Conservation (phyloP, 2,329 filamentous ascomycete species). For the Lasiodiplodia citricola region DNA sequence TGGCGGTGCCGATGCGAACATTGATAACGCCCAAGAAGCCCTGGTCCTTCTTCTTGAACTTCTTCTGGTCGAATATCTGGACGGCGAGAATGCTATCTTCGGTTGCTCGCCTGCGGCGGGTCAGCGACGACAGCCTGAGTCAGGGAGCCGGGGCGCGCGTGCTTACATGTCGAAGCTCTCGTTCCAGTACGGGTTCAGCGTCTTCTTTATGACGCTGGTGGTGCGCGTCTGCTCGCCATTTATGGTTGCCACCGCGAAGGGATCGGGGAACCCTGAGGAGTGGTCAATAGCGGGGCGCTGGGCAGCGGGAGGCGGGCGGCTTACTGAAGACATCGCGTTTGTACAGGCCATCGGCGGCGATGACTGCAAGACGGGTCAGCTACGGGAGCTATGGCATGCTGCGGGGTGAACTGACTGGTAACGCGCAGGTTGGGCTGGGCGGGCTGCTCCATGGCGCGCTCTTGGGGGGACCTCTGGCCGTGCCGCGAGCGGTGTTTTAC, state of each 20-base stretch:
- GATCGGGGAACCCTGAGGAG: slow-evolving; percentile 85
- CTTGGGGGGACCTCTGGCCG: not conserved
- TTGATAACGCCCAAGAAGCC: slow-evolving; percentile 98
- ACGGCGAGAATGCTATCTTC: slow-evolving; percentile 97
- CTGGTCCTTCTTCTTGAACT: slow-evolving; percentile 99
- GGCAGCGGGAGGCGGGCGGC: slow-evolving; percentile 46
- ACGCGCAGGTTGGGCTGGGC: slow-evolving; percentile 82
- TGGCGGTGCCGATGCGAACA: slow-evolving; percentile 90
- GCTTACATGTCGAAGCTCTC: slow-evolving; percentile 97
- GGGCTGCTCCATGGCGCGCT: slow-evolving; percentile 50
- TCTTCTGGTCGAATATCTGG: slow-evolving; percentile 99
- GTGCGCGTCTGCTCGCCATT: slow-evolving; percentile 98
- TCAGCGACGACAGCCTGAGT: slow-evolving; percentile 33
- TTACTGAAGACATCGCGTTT: slow-evolving; percentile 99
- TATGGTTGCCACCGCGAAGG: slow-evolving; percentile 95
- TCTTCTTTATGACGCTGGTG: slow-evolving; percentile 96
- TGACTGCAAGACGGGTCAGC: slow-evolving; percentile 67
- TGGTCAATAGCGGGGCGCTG: slow-evolving; percentile 37
- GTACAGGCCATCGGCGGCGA: slow-evolving; percentile 97
- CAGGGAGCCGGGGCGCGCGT: slow-evolving; percentile 28
- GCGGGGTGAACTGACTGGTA: slow-evolving; percentile 70
- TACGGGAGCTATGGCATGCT: slow-evolving; percentile 25
- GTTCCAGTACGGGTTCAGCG: slow-evolving; percentile 99
- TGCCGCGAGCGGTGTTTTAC: not conserved
- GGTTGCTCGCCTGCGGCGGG: slow-evolving; percentile 73